Base-by-base conservation (phyloP, 495 filamentous ascomycete genomes). In the Collariella sp. region DNA sequence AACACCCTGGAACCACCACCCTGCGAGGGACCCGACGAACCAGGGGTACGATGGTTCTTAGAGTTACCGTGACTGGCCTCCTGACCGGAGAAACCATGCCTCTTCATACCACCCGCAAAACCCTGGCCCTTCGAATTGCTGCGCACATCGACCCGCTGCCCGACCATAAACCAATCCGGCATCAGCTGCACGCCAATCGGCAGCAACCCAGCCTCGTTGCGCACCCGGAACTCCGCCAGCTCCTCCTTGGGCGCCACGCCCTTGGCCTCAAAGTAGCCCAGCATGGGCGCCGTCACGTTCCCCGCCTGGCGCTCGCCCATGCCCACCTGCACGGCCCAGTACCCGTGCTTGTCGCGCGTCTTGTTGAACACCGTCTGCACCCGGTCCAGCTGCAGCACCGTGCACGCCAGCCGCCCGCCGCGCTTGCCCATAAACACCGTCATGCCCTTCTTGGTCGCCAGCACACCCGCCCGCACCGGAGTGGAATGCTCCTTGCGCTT, bases 51-150 rank as follows among this genome's bases (percentile, higher is more conserved):
- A 75, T 98, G 93, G 45, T 85, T 88, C 71, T 87, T 79, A 62
- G 91, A 96, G 61, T 89, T 89, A 79, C 93, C 93, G 73, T 98
- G 93, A 62, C 85, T 90, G 48, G 90, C 89, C 58, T 83, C 85
- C 74, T 98, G 93, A 56, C 93, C 93, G 16, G 71, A 61, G 64
- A 88, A 97, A 0, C 90, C 90, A 63, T 89, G 85, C 55, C 87
- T 76, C 80, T 98, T 98, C 91, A 98, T 98, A 52, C 89, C 93
- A 78, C 93, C 93, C 5, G 86, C 88, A 71, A 95, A 97, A 0
- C 91, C 93, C 76, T 86, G 90, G 29, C 93, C 93, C 65, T 84
- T 80, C 45, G 80, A 83, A 63, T 84, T 83, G 20, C 82, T 84
- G 64, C 83, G 78, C 44, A 87, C 81, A 76, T 98, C 93, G 16